Evolutionary conservation across 176 grass and related monocot genomes (phyloP), one percentile per base, ranked within the genome.

Genomic region (Oryza officinalis): DNA sequence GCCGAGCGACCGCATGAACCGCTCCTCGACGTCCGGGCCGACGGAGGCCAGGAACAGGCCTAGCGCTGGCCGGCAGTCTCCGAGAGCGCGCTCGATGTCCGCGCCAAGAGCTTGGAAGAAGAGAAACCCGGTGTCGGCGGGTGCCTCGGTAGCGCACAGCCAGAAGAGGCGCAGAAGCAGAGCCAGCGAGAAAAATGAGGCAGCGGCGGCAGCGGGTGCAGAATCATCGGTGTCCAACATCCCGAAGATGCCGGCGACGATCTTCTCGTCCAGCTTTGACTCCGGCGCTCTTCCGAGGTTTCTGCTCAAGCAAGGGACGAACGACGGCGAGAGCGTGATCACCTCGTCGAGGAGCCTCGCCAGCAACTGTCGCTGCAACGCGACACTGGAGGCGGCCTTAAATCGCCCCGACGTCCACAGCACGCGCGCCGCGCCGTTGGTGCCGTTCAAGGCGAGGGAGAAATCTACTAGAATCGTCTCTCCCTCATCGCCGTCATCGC

Each of bases 141-240:
- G 92, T 40, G 90, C 82, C 37, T 97, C 90, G 32, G 71, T 46
- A 4, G 92, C 90, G 52, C 95, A 94, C 41, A 90, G 26, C 90
- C 90, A 97, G 88, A 97, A 97, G 41, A 97, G 72, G 4, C 95
- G 92, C 76, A 97, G 84, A 2, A 97, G 88, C 5, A 97, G 86
- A 0, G 84, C 86, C 10, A 94, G 81, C 8, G 77, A 86, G 86
- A 97, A 88, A 78, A 97, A 88, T 27, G 86, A 83, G 0, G 73
- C 61, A 22, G 82, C 35, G 32, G 83, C 80, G 1, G 67, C 60
- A 27, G 81, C n/a, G 9, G 71, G 67, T 0, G 61, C 28, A 8
- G 86, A 73, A 15, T 66, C 80, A 66, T 87, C 78, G 32, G 57
- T 72, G 27, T 47, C 81, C 0, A 46, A 44, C 26, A 5, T 78